Percentiles rank a stretch among this genome's conserved stretches.
Evolutionary conservation across 2,329 filamentous ascomycete species (phyloP).

Genomic region (Stachybotrys elegans): DNA sequence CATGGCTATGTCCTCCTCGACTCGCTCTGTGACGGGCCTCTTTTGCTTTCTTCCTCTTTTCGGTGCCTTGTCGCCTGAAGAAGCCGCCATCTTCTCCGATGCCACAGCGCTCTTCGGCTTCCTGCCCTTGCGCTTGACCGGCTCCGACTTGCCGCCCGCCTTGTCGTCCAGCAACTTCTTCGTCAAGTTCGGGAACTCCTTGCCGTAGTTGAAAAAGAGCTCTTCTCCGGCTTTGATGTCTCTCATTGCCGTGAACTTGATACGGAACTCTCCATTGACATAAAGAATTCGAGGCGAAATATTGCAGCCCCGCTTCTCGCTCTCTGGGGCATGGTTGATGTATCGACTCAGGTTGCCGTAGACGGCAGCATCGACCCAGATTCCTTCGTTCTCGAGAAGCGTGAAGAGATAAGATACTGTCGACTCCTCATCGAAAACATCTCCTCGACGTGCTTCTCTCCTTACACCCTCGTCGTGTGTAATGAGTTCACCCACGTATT

Average conservation of each 20-base stretch:
- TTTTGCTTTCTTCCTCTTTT: constrained; percentile 16
- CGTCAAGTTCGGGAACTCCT: constrained; percentile 59
- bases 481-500: constrained; percentile 77
- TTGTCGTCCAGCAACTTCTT: constrained; percentile 35
- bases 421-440: constrained; percentile 55
- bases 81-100: constrained; percentile 13
- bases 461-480: constrained; percentile 64
- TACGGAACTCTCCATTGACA: constrained; percentile 71
- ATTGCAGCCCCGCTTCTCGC: constrained; percentile 50
- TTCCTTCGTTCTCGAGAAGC: constrained; percentile 53
- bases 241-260: constrained; percentile 65
- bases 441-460: constrained; percentile 55
- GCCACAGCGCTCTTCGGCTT: constrained; percentile 12
- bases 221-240: constrained; percentile 69
- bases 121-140: constrained; percentile 15
- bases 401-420: constrained; percentile 63
- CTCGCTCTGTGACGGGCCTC: constrained; percentile 13
- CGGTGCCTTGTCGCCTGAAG: constrained; percentile 8
- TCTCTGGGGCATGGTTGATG: constrained; percentile 68
- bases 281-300: constrained; percentile 61
- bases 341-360: constrained; percentile 79
- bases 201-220: constrained; percentile 76
- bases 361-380: constrained; percentile 69
- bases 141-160: constrained; percentile 23
- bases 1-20: constrained; percentile 13